These are phyloP conservation scores for Ehretia macrophylla DNA, from an alignment of 257 asterid genomes.

Conservation along the genomic window DNA sequence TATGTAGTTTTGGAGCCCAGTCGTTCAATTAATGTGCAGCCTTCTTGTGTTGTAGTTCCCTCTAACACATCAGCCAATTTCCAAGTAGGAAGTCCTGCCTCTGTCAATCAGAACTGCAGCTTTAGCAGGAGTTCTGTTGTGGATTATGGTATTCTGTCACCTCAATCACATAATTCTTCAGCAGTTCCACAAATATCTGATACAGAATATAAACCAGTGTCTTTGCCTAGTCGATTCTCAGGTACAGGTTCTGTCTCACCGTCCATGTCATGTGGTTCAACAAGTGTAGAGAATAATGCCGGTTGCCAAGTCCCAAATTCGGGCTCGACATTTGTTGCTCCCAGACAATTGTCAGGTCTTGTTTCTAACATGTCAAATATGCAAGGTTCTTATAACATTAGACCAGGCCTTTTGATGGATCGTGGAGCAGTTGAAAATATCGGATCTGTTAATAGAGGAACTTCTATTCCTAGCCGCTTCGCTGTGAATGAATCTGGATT, in stretches of 20 bases:
- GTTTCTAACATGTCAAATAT: slow-evolving; percentile 23
- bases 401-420: slow-evolving; percentile 19
- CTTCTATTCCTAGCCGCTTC: slow-evolving; percentile 57
- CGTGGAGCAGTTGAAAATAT: slow-evolving; percentile 35
- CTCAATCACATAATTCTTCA: slow-evolving; percentile 38
- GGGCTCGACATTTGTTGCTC: slow-evolving; percentile 23
- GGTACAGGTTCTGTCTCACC: slow-evolving; percentile 37
- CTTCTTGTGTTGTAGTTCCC: slow-evolving; percentile 78
- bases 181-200: slow-evolving; percentile 37
- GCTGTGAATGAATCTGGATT: slow-evolving; percentile 48
- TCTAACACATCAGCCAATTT: slow-evolving; percentile 47
- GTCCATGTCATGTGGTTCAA: slow-evolving; percentile 32
- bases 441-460: slow-evolving; percentile 32
- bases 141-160: slow-evolving; percentile 32
- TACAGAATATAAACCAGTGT: slow-evolving; percentile 28
- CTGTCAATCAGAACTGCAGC: slow-evolving; percentile 34
- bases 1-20: slow-evolving; percentile 29
- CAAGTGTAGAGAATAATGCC: slow-evolving; percentile 29
- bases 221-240: slow-evolving; percentile 29
- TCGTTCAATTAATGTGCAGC: slow-evolving; percentile 53
- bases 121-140: slow-evolving; percentile 28
- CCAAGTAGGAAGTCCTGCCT: slow-evolving; percentile 42
- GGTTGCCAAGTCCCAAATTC: slow-evolving; percentile 35
- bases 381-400: slow-evolving; percentile 34
- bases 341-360: slow-evolving; percentile 23